Conservation (phyloP, 140 eudicot genomes). For the Anethum foeniculum region DNA sequence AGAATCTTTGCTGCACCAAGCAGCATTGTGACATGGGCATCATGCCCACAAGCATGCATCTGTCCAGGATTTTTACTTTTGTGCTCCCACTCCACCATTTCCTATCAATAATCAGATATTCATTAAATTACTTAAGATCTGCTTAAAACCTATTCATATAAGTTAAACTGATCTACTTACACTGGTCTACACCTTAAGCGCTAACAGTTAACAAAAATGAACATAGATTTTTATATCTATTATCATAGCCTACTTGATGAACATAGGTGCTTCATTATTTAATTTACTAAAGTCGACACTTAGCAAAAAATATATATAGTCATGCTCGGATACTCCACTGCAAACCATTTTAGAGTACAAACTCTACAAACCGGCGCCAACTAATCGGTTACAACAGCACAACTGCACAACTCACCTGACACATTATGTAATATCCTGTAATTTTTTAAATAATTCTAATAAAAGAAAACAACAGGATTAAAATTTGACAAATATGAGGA, state of each 20-base stretch:
- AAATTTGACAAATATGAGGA: too few relatives aligned
- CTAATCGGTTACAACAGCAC: background rate
- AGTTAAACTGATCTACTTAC: background rate
- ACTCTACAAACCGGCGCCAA: background rate
- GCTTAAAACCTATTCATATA: background rate
- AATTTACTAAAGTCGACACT: background rate
- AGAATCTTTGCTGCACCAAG: constrained; percentile 91
- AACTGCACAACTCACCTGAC: background rate
- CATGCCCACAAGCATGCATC: constrained; percentile 98
- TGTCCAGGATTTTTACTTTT: constrained; percentile 74
- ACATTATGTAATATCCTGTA: too few relatives aligned
- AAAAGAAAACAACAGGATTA: too few relatives aligned
- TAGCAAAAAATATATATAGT: too few relatives aligned
- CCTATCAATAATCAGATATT: constrained; percentile 32
- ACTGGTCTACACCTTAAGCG: background rate
- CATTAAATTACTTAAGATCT: background rate
- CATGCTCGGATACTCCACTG: background rate
- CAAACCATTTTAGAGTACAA: background rate
- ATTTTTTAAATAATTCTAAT: too few relatives aligned
- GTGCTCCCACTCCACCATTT: constrained; percentile 92
- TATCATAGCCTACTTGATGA: background rate
- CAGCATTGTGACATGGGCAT: constrained; percentile 92
- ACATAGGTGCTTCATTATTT: background rate
- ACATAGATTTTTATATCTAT: background rate
- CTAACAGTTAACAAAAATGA: background rate